These are phyloP conservation scores for Globisporangium irregulare DNA, from an alignment of 352 stramenopile species.

Conservation along the genomic window DNA sequence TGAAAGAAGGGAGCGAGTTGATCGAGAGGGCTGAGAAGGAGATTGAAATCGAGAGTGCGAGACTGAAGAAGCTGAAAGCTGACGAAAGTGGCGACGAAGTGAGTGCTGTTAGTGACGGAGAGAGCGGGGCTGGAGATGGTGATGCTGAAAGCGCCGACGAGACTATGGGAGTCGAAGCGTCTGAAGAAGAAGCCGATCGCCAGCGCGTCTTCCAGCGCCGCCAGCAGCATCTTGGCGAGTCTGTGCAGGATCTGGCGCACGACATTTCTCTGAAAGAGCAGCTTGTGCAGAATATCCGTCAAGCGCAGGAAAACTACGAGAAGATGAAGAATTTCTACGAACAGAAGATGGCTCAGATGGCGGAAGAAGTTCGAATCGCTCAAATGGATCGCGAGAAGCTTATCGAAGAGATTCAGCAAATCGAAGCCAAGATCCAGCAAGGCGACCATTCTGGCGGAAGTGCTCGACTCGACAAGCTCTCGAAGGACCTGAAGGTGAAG, in stretches of 20 bases:
- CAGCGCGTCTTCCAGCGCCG: conserved; percentile 83
- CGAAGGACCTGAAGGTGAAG: conserved; percentile 75
- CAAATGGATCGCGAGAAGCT: conserved; percentile 69
- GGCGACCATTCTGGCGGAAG: conserved; percentile 49
- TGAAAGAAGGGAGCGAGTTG: conserved; percentile 62
- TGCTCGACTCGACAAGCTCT: conserved; percentile 61
- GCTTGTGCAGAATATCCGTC: conserved; percentile 73
- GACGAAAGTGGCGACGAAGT: conserved; percentile 47
- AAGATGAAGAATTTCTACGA: conserved; percentile 83
- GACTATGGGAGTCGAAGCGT: conserved; percentile 32
- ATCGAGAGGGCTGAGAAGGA: conserved; percentile 71
- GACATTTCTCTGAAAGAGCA: conserved; percentile 88
- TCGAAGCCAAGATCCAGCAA: conserved; percentile 64
- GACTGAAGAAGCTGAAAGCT: conserved; percentile 70
- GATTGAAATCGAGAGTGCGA: conserved; percentile 69
- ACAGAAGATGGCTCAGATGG: conserved; percentile 81
- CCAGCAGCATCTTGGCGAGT: conserved; percentile 75
- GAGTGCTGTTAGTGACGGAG: conserved; percentile 34
- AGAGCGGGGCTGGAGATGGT: conserved; percentile 10
- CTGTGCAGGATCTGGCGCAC: conserved; percentile 72
- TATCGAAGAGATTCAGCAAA: conserved; percentile 72
- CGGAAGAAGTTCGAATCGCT: conserved; percentile 58
- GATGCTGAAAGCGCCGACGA: conserved; percentile 35
- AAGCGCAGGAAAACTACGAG: conserved; percentile 82
- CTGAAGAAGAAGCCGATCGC: conserved; percentile 68